phyloP scores from a whole-genome alignment of 2,329 filamentous ascomycete genomes.

The Onygena corvina region DNA sequence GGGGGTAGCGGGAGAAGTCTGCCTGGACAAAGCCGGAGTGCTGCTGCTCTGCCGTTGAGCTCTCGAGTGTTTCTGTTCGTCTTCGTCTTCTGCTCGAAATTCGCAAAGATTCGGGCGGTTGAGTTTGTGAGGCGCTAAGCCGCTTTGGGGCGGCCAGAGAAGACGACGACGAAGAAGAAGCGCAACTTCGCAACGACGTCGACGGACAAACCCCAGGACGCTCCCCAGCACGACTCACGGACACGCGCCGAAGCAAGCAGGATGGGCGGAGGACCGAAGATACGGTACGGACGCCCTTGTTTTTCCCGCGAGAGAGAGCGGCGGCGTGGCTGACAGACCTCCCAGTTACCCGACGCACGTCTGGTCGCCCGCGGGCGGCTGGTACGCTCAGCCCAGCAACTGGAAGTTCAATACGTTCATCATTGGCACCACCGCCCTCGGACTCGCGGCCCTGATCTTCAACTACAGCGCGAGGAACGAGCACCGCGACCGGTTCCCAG shows the following conservation, averaged over 20 bases:
- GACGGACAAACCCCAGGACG: background rate
- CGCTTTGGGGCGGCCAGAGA: background rate
- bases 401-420: conserved; percentile 87
- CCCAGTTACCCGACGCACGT: conserved; percentile 91
- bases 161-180: background rate
- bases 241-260: conserved; percentile 21
- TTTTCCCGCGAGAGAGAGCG: conserved; percentile 6
- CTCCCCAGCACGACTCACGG: background rate
- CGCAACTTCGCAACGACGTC: background rate
- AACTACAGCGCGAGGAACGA: conserved; percentile 64
- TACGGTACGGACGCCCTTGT: conserved; percentile 44
- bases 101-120: background rate
- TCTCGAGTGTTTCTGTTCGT: too few species aligned
- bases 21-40: background rate
- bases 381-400: conserved; percentile 90
- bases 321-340: conserved; percentile 1
- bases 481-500: conserved; percentile 60
- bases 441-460: conserved; percentile 57
- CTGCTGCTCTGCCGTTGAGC: background rate
- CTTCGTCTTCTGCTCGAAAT: background rate
- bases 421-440: conserved; percentile 55
- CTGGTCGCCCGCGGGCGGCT: conserved; percentile 96
- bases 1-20: too few species aligned
- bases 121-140: conserved; percentile 5
- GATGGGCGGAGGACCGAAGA: conserved; percentile 68